Evolutionary conservation across 2,329 filamentous ascomycete genomes (phyloP).

Genomic region (Trichoderma sp.): DNA sequence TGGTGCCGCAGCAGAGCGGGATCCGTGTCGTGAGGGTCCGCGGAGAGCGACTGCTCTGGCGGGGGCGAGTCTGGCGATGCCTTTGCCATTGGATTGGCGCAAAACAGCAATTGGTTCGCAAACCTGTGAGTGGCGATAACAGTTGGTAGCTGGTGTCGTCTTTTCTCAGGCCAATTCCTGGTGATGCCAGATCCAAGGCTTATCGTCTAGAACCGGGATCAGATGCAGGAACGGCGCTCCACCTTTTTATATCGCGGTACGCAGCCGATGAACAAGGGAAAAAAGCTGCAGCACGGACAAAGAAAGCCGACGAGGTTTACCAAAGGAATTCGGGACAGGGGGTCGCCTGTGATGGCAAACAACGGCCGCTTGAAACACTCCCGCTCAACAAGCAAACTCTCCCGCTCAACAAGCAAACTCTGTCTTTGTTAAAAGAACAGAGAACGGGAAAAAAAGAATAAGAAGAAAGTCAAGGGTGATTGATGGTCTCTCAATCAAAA

Average conservation of each 20-base stretch:
- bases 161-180: neutral
- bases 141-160: neutral
- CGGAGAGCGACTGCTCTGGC: conserved; percentile 28
- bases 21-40: conserved; percentile 59
- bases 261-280: neutral
- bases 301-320: neutral
- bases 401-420: neutral
- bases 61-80: neutral
- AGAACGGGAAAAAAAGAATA: neutral
- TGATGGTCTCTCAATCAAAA: neutral
- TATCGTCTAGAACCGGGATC: neutral
- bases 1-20: conserved; percentile 79
- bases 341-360: neutral
- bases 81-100: conserved; percentile 13
- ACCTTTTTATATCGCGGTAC: conserved; percentile 5
- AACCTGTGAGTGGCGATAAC: neutral
- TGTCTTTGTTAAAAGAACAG: neutral
- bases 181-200: neutral
- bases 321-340: neutral
- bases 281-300: neutral
- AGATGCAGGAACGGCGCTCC: neutral
- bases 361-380: neutral
- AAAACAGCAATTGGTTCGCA: neutral
- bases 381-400: neutral
- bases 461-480: neutral